A percentile compares a stretch with the other conserved stretches of the same genome.
phyloP scores from a whole-genome alignment of 2,329 filamentous ascomycete genomes.

The Neofusicoccum umdonicola region DNA sequence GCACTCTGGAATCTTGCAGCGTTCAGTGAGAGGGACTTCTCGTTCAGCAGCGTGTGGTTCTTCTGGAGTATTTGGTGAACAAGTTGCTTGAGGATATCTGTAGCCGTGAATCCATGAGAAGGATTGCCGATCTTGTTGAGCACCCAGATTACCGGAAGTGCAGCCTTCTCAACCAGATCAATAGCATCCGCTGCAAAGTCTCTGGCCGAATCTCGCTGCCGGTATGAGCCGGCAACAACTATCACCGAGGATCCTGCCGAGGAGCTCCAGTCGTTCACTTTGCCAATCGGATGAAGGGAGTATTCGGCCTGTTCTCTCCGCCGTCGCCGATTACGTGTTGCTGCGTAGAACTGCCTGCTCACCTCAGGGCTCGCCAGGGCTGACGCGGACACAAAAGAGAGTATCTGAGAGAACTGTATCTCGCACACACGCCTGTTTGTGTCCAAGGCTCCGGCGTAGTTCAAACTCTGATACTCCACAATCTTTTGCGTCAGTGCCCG shows the following conservation, averaged over 20 bases:
- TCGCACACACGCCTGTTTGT: too few relatives aligned
- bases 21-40: neutral
- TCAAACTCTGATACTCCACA: too few relatives aligned
- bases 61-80: constrained; percentile 8
- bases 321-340: too few relatives aligned
- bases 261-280: too few relatives aligned
- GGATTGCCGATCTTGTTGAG: neutral
- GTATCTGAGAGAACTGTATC: too few relatives aligned
- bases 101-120: neutral
- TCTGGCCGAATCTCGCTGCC: neutral
- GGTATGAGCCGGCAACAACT: neutral
- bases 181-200: neutral
- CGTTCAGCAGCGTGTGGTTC: constrained; percentile 12
- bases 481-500: too few relatives aligned
- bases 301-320: too few relatives aligned
- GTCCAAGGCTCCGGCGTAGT: too few relatives aligned
- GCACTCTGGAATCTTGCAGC: constrained; percentile 14
- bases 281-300: too few relatives aligned
- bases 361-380: too few relatives aligned
- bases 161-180: neutral
- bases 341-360: too few relatives aligned
- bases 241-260: neutral
- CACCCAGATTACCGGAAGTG: constrained; percentile 4
- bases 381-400: too few relatives aligned
- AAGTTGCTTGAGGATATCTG: neutral